These are phyloP conservation scores for Cucurbita maxima DNA, from an alignment of 306 rosid species.

Conservation along the genomic window DNA sequence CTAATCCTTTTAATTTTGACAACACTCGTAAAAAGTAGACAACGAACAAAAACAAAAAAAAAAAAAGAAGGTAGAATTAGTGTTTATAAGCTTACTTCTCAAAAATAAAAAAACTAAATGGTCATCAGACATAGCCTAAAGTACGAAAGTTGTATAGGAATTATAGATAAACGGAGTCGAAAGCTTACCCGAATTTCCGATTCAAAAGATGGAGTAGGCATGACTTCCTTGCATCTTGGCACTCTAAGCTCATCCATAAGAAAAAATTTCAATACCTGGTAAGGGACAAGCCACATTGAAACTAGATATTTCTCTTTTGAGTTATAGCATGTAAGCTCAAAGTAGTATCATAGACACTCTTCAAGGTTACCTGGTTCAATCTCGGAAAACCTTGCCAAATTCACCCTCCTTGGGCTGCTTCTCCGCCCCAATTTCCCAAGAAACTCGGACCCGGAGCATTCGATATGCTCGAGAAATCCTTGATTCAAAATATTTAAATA, in stretches of 20 bases:
- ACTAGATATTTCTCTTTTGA: neutral
- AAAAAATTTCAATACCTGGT: neutral
- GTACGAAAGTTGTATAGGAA: neutral
- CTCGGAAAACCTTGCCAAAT: constrained; percentile 46
- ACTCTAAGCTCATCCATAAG: neutral
- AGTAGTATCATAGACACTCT: neutral
- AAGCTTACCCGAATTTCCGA: neutral
- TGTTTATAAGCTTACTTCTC: too few species aligned
- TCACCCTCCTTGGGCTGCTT: constrained; percentile 20
- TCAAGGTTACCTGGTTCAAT: constrained; percentile 37
- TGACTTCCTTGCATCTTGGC: neutral
- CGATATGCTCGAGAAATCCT: neutral
- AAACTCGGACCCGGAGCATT: constrained; percentile 1
- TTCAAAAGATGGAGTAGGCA: neutral
- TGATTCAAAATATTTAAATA: constrained; percentile 6
- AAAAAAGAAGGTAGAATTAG: too few species aligned
- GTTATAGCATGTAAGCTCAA: neutral
- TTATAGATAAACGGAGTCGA: neutral
- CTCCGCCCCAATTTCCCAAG: constrained; percentile 9
- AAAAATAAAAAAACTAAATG: too few species aligned
- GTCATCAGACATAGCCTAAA: neutral
- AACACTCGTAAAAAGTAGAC: neutral
- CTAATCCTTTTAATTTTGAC: too few species aligned
- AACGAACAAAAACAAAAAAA: too few species aligned
- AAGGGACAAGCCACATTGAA: neutral